Percentiles rank a stretch among this genome's conserved stretches.
Evolutionary conservation across 2,329 filamentous ascomycete genomes (phyloP).

Genomic region (Curvularia eragrostidis): DNA sequence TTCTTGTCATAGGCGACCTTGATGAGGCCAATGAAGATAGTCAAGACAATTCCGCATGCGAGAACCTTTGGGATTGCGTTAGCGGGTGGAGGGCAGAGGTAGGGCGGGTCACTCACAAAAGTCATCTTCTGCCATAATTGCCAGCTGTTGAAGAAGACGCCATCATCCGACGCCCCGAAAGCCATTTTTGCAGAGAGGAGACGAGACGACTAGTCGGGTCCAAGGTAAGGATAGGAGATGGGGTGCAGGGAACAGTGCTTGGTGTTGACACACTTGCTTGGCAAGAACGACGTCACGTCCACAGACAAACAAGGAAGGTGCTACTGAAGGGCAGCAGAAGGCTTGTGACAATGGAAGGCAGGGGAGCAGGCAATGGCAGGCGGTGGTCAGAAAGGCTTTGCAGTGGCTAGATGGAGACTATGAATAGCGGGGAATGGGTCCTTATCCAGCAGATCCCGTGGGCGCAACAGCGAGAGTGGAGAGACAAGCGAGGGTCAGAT

Average conservation of each 20-base stretch:
- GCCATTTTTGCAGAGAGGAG: constrained; percentile 25
- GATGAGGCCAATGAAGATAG: constrained; percentile 70
- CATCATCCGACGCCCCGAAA: constrained; percentile 37
- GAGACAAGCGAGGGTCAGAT: constrained; percentile 27
- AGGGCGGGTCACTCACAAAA: constrained; percentile 68
- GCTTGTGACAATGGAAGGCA: constrained; percentile 10
- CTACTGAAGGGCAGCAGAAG: constrained; percentile 9
- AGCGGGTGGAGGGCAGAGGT: constrained; percentile 21
- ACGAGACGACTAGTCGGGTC: constrained; percentile 22
- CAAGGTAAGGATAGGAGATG: constrained; percentile 31
- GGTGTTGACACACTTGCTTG: constrained; percentile 17
- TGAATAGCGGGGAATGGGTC: constrained; percentile 9
- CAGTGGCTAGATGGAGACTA: constrained; percentile 1
- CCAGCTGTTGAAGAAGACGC: constrained; percentile 64
- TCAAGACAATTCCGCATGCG: constrained; percentile 71
- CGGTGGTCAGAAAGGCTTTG: neutral
- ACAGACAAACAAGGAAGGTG: constrained; percentile 20
- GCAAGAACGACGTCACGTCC: constrained; percentile 26
- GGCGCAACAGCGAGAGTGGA: constrained; percentile 4
- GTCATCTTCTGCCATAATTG: constrained; percentile 87
- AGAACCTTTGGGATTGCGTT: constrained; percentile 65
- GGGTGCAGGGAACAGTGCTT: constrained; percentile 25
- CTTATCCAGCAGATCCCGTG: constrained; percentile 24
- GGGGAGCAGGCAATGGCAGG: neutral
- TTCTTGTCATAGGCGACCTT: constrained; percentile 64